These are phyloP conservation scores for Cutaneotrichosporon dermatis DNA, from an alignment of 1,284 basidiomycete species.

Conservation along the genomic window DNA sequence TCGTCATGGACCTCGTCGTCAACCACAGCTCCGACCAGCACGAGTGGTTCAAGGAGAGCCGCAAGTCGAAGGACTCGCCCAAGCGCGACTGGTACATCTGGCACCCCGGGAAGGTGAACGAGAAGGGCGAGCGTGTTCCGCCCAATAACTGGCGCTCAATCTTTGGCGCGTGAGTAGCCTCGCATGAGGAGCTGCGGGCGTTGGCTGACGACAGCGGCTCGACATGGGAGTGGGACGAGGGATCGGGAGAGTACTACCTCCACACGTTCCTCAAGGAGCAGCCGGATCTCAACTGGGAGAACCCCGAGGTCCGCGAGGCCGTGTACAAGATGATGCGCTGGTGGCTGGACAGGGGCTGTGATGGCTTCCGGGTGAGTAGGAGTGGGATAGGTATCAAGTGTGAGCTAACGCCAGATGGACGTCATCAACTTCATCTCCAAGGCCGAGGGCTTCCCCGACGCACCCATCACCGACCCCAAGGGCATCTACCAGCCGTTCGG, in stretches of 20 bases:
- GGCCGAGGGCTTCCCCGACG: slow-evolving; percentile 61
- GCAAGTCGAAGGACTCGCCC: slow-evolving; percentile 41
- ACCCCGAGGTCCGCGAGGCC: slow-evolving; percentile 39
- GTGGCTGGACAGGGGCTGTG: slow-evolving; percentile 52
- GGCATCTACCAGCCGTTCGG: slow-evolving; percentile 52
- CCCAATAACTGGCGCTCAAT: slow-evolving; percentile 53
- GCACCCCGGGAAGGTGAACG: slow-evolving; percentile 39
- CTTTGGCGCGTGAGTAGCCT: slow-evolving; percentile 38
- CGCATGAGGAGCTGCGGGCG: too few species aligned
- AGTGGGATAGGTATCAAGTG: too few species aligned
- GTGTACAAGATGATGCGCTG: slow-evolving; percentile 49
- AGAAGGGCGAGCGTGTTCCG: slow-evolving; percentile 33
- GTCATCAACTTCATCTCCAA: slow-evolving; percentile 9
- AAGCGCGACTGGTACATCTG: slow-evolving; percentile 54
- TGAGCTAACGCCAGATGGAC: slow-evolving; percentile 6
- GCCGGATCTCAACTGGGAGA: slow-evolving; percentile 49
- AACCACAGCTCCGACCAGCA: slow-evolving; percentile 50
- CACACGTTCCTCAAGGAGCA: slow-evolving; percentile 42
- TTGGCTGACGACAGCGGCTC: slow-evolving; percentile 16
- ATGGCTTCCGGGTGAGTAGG: slow-evolving; percentile 47
- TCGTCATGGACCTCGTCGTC: slow-evolving; percentile 52
- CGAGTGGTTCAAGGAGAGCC: slow-evolving; percentile 52
- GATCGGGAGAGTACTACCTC: slow-evolving; percentile 51
- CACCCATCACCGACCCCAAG: slow-evolving; percentile 55
- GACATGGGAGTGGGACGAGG: slow-evolving; percentile 52